Percentiles rank a stretch among this genome's conserved stretches.
These are phyloP conservation scores for Phellopilus nigrolimitatus DNA, from an alignment of 1,284 basidiomycete genomes.

Conservation along the genomic window DNA sequence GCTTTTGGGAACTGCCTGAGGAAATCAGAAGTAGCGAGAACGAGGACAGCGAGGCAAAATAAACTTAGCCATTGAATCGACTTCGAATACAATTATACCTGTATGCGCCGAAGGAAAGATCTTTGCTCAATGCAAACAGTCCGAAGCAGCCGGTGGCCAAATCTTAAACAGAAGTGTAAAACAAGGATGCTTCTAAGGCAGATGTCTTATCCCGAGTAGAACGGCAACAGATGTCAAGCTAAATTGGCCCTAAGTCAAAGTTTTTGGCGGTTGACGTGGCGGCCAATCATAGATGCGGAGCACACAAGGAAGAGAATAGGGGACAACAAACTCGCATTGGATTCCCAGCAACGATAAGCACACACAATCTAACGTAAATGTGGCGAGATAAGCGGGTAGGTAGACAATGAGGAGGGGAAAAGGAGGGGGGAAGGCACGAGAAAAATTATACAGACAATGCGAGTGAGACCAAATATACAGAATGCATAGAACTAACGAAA, in stretches of 20 bases:
- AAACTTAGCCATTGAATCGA: background rate
- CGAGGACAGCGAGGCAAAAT: conserved; percentile 19
- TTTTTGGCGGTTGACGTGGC: too few species aligned
- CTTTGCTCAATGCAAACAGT: background rate
- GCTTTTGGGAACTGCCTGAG: conserved; percentile 31
- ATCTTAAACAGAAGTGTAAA: too few species aligned
- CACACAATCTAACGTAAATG: conserved; percentile 12
- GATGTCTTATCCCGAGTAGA: background rate
- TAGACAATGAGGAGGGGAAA: conserved; percentile 30
- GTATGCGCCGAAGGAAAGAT: background rate
- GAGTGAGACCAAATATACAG: conserved; percentile 15
- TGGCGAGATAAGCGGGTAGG: conserved; percentile 25
- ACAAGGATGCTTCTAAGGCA: background rate
- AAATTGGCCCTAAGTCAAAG: too few species aligned
- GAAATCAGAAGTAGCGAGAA: conserved; percentile 14
- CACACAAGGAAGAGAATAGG: background rate
- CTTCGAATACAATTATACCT: conserved; percentile 1
- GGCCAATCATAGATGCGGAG: too few species aligned
- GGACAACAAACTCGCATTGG: conserved; percentile 14
- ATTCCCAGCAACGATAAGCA: background rate
- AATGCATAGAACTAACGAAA: conserved; percentile 17
- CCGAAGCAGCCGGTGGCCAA: background rate
- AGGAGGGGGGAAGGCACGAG: conserved; percentile 24
- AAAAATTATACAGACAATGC: conserved; percentile 27
- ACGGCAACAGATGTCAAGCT: too few species aligned